phyloP scores from a whole-genome alignment of 2,329 filamentous ascomycete genomes.

The Cladobotryum mycophilum region DNA sequence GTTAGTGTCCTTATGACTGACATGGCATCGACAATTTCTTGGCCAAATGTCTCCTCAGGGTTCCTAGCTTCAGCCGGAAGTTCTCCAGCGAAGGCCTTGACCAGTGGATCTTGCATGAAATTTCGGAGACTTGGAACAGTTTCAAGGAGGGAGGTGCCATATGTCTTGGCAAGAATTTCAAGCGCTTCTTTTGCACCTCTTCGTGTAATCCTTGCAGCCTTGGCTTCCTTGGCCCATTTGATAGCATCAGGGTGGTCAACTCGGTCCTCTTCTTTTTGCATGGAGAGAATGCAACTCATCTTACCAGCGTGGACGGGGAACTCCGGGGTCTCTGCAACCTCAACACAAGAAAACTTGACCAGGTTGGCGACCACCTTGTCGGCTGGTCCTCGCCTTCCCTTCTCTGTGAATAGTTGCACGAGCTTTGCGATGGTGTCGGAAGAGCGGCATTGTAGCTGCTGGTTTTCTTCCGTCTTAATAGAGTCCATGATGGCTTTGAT shows the following conservation, averaged over 20 bases:
- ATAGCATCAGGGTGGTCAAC: slow-evolving; percentile 87
- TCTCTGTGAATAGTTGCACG: slow-evolving; percentile 77
- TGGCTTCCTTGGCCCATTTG: slow-evolving; percentile 84
- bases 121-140: slow-evolving; percentile 74
- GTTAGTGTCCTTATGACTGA: slow-evolving; percentile 87
- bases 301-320: slow-evolving; percentile 78
- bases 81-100: slow-evolving; percentile 63
- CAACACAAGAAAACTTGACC: slow-evolving; percentile 95
- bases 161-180: slow-evolving; percentile 75
- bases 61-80: slow-evolving; percentile 69
- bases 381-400: slow-evolving; percentile 74
- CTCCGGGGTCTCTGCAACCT: slow-evolving; percentile 95
- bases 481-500: slow-evolving; percentile 99
- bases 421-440: slow-evolving; percentile 77
- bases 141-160: slow-evolving; percentile 71
- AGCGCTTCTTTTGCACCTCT: slow-evolving; percentile 91
- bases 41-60: slow-evolving; percentile 69
- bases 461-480: slow-evolving; percentile 88
- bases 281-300: slow-evolving; percentile 76
- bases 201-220: slow-evolving; percentile 80
- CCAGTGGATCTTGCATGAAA: slow-evolving; percentile 77
- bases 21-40: slow-evolving; percentile 89
- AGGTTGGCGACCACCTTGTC: slow-evolving; percentile 95
- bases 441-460: slow-evolving; percentile 80
- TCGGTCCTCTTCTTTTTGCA: slow-evolving; percentile 95